Evolutionary conservation across 345 rosid species (phyloP).

Genomic region (Clausena lansium): DNA sequence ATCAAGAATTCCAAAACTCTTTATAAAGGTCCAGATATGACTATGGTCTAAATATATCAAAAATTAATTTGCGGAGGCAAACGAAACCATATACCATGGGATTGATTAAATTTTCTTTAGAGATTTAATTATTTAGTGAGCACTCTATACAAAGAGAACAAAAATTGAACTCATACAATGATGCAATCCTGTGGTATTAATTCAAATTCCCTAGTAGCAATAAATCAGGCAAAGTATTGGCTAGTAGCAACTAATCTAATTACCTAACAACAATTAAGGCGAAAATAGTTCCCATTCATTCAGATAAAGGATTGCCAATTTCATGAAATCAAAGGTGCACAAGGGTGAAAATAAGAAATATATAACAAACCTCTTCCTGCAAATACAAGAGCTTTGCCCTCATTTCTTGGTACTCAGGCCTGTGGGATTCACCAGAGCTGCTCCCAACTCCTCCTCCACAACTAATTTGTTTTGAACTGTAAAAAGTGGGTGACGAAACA

Average conservation of each 20-base stretch:
- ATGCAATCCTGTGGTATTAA: not conserved
- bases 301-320: not conserved
- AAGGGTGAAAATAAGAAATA: not conserved
- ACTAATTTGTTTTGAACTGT: conserved; percentile 25
- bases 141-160: not conserved
- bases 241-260: not conserved
- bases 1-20: not conserved
- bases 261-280: not conserved
- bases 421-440: conserved; percentile 29
- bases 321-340: not conserved
- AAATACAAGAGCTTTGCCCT: conserved; percentile 53
- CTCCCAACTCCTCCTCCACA: conserved; percentile 30
- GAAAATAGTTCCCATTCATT: not conserved
- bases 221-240: not conserved
- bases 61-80: not conserved
- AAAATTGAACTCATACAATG: not conserved
- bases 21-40: not conserved
- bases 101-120: not conserved
- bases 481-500: conserved; percentile 19
- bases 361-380: conserved; percentile 58
- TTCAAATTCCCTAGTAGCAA: not conserved
- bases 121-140: too few relatives aligned
- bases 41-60: not conserved
- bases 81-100: too few relatives aligned
- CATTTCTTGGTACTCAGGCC: conserved; percentile 54